Evolutionary conservation across 75 land plant genomes (phyloP).

Genomic region (Cupressus sempervirens): DNA sequence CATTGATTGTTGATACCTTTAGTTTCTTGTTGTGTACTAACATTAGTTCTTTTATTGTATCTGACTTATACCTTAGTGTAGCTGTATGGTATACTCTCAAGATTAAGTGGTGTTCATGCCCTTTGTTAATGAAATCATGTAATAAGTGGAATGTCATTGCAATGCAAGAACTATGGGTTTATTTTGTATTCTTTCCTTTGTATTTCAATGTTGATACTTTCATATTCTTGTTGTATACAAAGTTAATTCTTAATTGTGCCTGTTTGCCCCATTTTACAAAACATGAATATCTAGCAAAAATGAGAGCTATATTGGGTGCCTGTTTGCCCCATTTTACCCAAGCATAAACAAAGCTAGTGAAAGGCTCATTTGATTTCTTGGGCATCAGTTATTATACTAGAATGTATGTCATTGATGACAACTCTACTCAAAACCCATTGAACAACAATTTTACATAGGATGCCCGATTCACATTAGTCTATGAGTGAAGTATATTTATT

Average conservation of each 20-base stretch:
- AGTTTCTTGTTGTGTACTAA: neutral
- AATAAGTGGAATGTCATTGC: neutral
- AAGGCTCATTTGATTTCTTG: too few species aligned
- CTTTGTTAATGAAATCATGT: neutral
- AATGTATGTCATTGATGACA: neutral
- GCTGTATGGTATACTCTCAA: neutral
- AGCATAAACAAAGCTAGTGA: constrained; percentile 1
- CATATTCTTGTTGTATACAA: neutral
- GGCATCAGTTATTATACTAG: constrained; percentile 15
- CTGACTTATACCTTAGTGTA: neutral
- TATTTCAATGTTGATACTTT: neutral
- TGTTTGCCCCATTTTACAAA: too few species aligned
- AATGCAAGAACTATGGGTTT: neutral
- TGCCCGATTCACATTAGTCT: neutral
- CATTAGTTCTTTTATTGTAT: neutral
- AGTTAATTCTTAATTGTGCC: too few species aligned
- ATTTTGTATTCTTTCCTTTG: too few species aligned
- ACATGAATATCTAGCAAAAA: constrained; percentile 6
- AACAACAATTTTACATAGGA: neutral
- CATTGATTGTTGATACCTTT: neutral
- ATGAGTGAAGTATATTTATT: neutral
- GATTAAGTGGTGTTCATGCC: neutral
- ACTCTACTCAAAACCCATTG: neutral
- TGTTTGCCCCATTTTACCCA: constrained; percentile 16
- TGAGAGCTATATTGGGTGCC: constrained; percentile 10